These are phyloP conservation scores for Sordariomycetes sp. DNA, from an alignment of 2,329 filamentous ascomycete genomes.

Conservation along the genomic window DNA sequence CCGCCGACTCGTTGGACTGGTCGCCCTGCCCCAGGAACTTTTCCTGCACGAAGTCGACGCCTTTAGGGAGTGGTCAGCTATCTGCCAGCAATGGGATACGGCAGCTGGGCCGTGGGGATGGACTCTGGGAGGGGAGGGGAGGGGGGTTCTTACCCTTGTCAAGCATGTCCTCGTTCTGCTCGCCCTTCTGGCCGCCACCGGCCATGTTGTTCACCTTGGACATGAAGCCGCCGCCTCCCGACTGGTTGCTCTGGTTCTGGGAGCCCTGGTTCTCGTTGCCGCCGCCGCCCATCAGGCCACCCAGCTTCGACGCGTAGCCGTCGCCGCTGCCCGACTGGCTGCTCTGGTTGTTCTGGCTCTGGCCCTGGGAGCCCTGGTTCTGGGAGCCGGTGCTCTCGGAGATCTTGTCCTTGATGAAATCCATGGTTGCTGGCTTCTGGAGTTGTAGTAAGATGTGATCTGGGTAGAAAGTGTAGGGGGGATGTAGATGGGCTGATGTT, in stretches of 20 bases:
- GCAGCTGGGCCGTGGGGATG: not conserved
- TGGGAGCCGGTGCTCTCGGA: constrained; percentile 10
- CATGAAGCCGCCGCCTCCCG: too few species aligned
- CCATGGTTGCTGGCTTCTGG: constrained; percentile 28
- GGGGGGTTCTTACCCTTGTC: constrained; percentile 67
- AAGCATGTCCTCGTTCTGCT: constrained; percentile 74
- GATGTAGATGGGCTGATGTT: too few species aligned
- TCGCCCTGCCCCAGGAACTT: constrained; percentile 58
- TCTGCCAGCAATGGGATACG: not conserved
- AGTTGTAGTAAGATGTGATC: too few species aligned
- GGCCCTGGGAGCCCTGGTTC: constrained; percentile 16
- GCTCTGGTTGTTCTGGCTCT: constrained; percentile 14
- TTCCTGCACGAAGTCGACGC: constrained; percentile 69
- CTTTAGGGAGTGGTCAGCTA: constrained; percentile 26
- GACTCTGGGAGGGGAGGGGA: too few species aligned
- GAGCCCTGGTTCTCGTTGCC: too few species aligned
- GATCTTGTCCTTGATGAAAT: constrained; percentile 44
- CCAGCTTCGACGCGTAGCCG: too few species aligned
- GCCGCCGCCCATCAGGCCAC: constrained; percentile 29
- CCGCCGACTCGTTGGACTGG: constrained; percentile 61
- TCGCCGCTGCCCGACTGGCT: constrained; percentile 1
- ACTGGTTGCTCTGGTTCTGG: too few species aligned
- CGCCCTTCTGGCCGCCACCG: constrained; percentile 62
- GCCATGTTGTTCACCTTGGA: constrained; percentile 62
- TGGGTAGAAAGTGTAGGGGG: too few species aligned